Evolutionary conservation across 2,329 filamentous ascomycete species (phyloP), one percentile per base, ranked within the genome.

Genomic region (Chaetoscypha palmicola): DNA sequence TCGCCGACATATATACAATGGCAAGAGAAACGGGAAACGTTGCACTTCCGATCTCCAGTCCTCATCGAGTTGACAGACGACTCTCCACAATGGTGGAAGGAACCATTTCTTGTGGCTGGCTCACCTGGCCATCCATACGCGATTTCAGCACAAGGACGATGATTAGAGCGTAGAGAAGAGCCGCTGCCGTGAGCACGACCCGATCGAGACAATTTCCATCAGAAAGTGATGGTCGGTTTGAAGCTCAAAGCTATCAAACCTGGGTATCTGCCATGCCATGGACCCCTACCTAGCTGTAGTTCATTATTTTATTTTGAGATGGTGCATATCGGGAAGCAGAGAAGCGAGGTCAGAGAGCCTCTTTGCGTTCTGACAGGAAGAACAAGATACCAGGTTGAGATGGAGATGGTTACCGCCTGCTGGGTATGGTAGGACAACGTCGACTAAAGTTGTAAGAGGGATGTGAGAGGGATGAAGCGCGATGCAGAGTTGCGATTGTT

Each of bases 181-280:
- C 23, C 24, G 24, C n/a, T 17, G 37, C 37, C 37, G 38, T 32
- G 38, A 32, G 26, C 24, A 33, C 16, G 19, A 23, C 19, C 17
- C 8, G 12, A 16, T 19, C 9, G 12, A 14, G 12, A 12, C 7
- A 19, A 16, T 11, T 30, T 11, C 5, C 31, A 10, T 31, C 10
- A 11, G 38, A 38, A 38, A 38, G 28, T 21, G 8, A 38, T 38
- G 22, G n/a, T 24, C 23, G 28, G n/a, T 38, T 14, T 22, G 24
- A 31, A 40, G 38, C 38, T 31, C 38, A 40, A 40, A 40, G 26
- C 38, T 40, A 21, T 22, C 12, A 24, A n/a, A 11, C 17, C 37
- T 28, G 17, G 38, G 17, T 20, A 20, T 14, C 26, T 22, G 26
- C 14, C 4, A 8, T 24, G 16, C n/a, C n/a, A n/a, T n/a, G 10